Evolutionary conservation across 2,329 filamentous ascomycete genomes (phyloP).

Genomic region (Alternaria metachromatica): DNA sequence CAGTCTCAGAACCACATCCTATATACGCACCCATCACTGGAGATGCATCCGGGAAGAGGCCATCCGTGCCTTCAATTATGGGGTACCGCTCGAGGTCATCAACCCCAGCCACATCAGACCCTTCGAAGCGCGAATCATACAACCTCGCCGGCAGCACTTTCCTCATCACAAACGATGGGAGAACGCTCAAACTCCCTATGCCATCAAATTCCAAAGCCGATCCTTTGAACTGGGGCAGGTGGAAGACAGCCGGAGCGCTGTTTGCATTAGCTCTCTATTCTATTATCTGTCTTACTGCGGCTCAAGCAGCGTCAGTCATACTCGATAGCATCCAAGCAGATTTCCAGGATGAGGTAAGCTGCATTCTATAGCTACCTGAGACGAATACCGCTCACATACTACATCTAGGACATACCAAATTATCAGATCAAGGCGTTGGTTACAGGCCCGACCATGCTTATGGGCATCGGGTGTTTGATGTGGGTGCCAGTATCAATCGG

Average conservation of each 20-base stretch:
- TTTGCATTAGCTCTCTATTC: constrained; percentile 24
- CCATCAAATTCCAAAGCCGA: constrained; percentile 33
- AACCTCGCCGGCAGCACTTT: constrained; percentile 32
- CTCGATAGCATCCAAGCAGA: constrained; percentile 16
- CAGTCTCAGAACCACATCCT: constrained; percentile 16
- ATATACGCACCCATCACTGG: constrained; percentile 6
- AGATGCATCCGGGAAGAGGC: background rate
- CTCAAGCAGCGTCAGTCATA: constrained; percentile 29
- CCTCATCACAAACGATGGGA: constrained; percentile 31
- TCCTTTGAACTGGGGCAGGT: constrained; percentile 32
- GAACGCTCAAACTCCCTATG: constrained; percentile 30
- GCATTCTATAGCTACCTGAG: background rate
- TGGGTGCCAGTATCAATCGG: constrained; percentile 50
- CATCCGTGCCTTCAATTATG: background rate
- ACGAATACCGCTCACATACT: background rate
- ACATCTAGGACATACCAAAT: background rate
- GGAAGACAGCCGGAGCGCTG: constrained; percentile 29
- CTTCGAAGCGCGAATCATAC: constrained; percentile 34
- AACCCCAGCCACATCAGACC: background rate
- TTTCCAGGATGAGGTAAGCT: constrained; percentile 22
- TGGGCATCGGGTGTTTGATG: constrained; percentile 46
- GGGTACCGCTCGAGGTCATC: background rate
- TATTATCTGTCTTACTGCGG: constrained; percentile 18
- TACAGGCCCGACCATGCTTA: constrained; percentile 41
- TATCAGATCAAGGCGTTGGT: constrained; percentile 36